Evolutionary conservation across 106 monocot species (phyloP), one percentile per base, ranked within the genome.

Genomic region (Apostasia ramifera): DNA sequence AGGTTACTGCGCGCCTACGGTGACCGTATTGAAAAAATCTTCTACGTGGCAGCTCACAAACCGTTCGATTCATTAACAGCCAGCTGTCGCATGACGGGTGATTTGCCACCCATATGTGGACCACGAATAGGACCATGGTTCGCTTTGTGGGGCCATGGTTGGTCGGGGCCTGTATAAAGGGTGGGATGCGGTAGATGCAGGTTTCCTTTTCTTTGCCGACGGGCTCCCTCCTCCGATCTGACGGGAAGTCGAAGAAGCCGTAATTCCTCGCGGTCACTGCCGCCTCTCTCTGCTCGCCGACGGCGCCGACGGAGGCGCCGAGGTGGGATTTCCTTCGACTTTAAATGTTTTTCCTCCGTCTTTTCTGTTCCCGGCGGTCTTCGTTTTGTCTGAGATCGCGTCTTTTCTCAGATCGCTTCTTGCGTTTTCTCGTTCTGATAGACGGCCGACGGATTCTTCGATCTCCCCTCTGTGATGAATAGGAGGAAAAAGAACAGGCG

Each of bases 401-500:
- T n/a, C 65, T 5, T 56, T 15, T 12, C 26, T 26, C 47, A 65
- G 47, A 65, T 48, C 13, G 47, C 65, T 15, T 48, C 48, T 48
- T 65, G 48, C 14, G 5, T 37, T 65, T 65, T 65, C 65, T 48
- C 8, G 6, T 15, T 26, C 47, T 2, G 8, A 48, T 26, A 8
- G 4, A 62, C 2, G 37, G 65, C 15, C 10, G 14, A 65, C 12
- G 43, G 65, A 43, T 65, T 65, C 48, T 65, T 4, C 48, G 65
- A 65, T 65, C 48, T 65, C 6, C 2, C 8, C 50, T 3, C 1
- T 37, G 26, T 49, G 14, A 65, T 65, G 47, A 48, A 8, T 37
- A 65, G 65, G 12, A 48, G 43, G 65, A 65, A 65, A 48, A 65
- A 49, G 65, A 65, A 49, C 65, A 4, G 26, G 48, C 65, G 38